These are phyloP conservation scores for Fusarium brevicatenulatum DNA, from an alignment of 2,329 filamentous ascomycete genomes.

Conservation along the genomic window DNA sequence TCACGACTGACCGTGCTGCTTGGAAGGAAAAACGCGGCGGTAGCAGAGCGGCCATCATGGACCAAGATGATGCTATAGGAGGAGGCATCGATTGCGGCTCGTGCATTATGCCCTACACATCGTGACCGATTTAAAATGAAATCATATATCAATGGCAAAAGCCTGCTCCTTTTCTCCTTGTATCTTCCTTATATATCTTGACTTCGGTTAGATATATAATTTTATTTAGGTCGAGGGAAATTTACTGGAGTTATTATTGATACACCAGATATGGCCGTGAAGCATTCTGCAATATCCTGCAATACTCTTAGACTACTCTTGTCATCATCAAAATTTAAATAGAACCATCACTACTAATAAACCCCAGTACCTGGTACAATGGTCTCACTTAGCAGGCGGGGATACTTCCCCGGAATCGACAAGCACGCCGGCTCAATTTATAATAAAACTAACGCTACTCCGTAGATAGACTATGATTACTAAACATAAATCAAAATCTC, in stretches of 20 bases:
- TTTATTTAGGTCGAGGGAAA: no score
- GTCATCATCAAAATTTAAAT: no score
- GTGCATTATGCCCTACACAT: no score
- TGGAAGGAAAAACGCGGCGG: not conserved
- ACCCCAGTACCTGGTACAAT: not conserved
- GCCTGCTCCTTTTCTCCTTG: not conserved
- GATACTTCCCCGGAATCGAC: not conserved
- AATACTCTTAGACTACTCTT: no score
- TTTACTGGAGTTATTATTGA: no score
- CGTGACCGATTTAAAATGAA: no score
- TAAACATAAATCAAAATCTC: not conserved
- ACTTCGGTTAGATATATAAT: no score
- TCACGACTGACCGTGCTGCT: not conserved
- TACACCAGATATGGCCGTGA: no score
- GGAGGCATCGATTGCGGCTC: no score
- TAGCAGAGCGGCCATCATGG: not conserved
- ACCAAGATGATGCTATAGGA: not conserved
- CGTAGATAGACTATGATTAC: not conserved
- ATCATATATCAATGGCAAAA: no score
- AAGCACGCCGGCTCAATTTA: not conserved
- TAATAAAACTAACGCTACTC: not conserved
- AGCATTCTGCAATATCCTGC: no score
- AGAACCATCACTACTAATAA: not conserved
- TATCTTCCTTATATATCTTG: no score
- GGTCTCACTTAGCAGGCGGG: not conserved